A percentile compares a stretch with the other conserved stretches of the same genome.
These are phyloP conservation scores for Cordyceps javanica DNA, from an alignment of 2,329 filamentous ascomycete genomes.

Conservation along the genomic window DNA sequence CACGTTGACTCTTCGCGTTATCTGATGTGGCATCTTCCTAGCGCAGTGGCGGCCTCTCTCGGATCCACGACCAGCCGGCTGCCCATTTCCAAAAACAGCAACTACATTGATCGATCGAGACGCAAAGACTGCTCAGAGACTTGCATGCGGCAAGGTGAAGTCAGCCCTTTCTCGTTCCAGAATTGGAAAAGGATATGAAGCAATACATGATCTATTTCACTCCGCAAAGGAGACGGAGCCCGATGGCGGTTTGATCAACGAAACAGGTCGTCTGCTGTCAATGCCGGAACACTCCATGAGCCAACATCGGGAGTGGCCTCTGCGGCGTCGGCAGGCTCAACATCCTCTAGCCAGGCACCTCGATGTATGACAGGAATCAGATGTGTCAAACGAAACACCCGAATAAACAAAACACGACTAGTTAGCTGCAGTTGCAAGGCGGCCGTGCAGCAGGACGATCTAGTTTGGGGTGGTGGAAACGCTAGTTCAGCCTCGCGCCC, in stretches of 20 bases:
- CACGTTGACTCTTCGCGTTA: neutral
- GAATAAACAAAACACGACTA: neutral
- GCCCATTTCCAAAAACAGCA: neutral
- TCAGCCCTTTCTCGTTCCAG: neutral
- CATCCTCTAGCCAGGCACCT: neutral
- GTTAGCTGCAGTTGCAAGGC: neutral
- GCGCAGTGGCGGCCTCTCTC: neutral
- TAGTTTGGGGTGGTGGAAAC: neutral
- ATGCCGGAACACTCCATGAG: neutral
- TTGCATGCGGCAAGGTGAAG: too few relatives aligned
- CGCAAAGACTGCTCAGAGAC: too few relatives aligned
- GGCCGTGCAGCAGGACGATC: neutral
- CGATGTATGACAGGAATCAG: neutral
- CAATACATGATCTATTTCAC: neutral
- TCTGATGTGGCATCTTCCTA: neutral
- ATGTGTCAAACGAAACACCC: neutral
- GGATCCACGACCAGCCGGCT: neutral
- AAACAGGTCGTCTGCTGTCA: neutral
- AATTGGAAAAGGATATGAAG: neutral
- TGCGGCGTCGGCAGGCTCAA: neutral
- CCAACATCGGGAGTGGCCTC: neutral
- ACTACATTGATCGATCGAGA: neutral
- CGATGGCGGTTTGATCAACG: neutral
- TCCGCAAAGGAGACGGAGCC: neutral
- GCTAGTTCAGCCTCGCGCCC: neutral